Conservation (phyloP, 495 filamentous ascomycete genomes). For the Lasiosphaeriaceae sp. region DNA sequence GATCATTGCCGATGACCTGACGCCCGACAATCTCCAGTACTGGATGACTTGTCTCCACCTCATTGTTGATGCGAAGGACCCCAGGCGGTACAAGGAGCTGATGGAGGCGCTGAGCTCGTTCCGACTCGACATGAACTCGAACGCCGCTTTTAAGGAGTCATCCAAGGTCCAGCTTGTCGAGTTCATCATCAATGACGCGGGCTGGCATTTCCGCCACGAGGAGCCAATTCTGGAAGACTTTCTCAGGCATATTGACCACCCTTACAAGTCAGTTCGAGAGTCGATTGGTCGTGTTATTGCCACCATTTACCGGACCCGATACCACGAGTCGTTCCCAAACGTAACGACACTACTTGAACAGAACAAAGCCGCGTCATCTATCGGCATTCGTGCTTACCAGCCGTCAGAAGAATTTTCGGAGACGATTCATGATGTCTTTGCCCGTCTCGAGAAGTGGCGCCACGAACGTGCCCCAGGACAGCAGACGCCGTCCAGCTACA, state of each 20-base stretch:
- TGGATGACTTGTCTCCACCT: slow-evolving; percentile 93
- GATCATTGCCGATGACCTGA: slow-evolving; percentile 84
- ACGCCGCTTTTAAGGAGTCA: slow-evolving; percentile 98
- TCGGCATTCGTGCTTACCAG: slow-evolving; percentile 80
- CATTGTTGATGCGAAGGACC: slow-evolving; percentile 73
- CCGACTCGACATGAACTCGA: slow-evolving; percentile 87
- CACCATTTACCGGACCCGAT: slow-evolving; percentile 79
- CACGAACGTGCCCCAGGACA: slow-evolving; percentile 79
- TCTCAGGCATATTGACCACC: slow-evolving; percentile 87
- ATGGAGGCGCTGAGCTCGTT: slow-evolving; percentile 81
- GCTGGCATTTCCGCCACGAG: slow-evolving; percentile 94
- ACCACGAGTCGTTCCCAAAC: slow-evolving; percentile 86
- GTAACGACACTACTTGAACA: slow-evolving; percentile 68
- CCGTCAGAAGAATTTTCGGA: slow-evolving; percentile 69
- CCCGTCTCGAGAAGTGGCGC: slow-evolving; percentile 81
- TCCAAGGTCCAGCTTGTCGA: slow-evolving; percentile 91
- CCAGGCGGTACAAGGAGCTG: slow-evolving; percentile 79
- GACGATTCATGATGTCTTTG: slow-evolving; percentile 74
- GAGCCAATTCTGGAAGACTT: slow-evolving; percentile 88
- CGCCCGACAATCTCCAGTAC: slow-evolving; percentile 88
- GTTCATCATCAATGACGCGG: slow-evolving; percentile 78
- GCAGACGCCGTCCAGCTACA: slow-evolving; percentile 91
- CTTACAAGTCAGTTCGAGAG: slow-evolving; percentile 95
- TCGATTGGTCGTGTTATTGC: slow-evolving; percentile 88
- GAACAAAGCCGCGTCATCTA: slow-evolving; percentile 74